Evolutionary conservation across 164 flowering plant species (phyloP).

Genomic region (Echeveria elegans): DNA sequence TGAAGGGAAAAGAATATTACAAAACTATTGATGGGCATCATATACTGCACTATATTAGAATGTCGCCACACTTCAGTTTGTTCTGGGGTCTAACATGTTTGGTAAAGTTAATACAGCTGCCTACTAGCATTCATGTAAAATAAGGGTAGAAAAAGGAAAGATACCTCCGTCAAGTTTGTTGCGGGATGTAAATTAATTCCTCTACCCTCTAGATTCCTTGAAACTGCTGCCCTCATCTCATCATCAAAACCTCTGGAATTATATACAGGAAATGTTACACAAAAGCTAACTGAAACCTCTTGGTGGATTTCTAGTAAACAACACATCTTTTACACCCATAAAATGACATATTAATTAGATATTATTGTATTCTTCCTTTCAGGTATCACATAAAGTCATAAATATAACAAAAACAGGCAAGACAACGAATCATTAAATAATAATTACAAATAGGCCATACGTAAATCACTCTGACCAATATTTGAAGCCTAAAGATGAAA

Average conservation of each 20-base stretch:
- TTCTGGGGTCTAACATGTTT: background rate
- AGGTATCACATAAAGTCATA: background rate
- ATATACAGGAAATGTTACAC: background rate
- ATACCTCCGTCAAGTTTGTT: slow-evolving; percentile 63
- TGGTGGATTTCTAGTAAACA: background rate
- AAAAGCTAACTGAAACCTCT: background rate
- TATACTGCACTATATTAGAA: background rate
- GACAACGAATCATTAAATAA: background rate
- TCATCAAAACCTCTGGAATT: slow-evolving; percentile 84
- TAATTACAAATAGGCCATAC: too few relatives aligned
- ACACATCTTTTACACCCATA: background rate
- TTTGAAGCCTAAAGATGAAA: too few relatives aligned
- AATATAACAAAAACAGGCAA: background rate
- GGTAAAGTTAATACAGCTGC: background rate
- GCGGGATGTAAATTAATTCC: slow-evolving; percentile 77
- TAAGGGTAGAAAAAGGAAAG: background rate
- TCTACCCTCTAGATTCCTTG: slow-evolving; percentile 83
- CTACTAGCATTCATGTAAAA: background rate
- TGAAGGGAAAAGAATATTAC: background rate
- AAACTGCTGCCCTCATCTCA: slow-evolving; percentile 91
- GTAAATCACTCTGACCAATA: too few relatives aligned
- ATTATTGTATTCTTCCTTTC: background rate
- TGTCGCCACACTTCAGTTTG: background rate
- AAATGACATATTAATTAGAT: background rate
- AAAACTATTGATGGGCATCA: background rate